Base-by-base conservation (phyloP, 2,329 filamentous ascomycete species). In the Venturia nashicola region DNA sequence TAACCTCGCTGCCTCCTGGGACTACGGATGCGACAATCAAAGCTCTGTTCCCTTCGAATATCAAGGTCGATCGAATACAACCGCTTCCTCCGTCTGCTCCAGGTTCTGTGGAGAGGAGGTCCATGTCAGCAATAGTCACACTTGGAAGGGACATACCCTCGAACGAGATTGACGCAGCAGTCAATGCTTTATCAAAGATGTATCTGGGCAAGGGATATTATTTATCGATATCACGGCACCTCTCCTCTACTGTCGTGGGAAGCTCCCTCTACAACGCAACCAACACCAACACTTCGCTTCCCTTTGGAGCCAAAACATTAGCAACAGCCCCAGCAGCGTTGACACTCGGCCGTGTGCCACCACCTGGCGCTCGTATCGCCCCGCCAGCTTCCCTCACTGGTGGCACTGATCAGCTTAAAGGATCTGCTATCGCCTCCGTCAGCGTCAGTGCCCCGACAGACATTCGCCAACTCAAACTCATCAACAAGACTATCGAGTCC, bases 171-270 rank as follows among this genome's bases (percentile, higher is more conserved):
- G 91, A 97, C 70, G 81, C 84, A 4, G 83, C 87, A 0, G 89
- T 96, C 62, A 93, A 86, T 71, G 77, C 83, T 3, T 77, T 96
- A 40, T 90, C 95, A 71, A 91, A 94, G 67, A 85, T 83, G 68
- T 96, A 97, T 72, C 78, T 96, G 18, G 92, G 92, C 18, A 91
- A 85, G 72, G 92, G 92, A 5, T 91, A 88, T 76, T 88, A 92
- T 73, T 79, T 97, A 2, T 87, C 84, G 7, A 81, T 96, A 55
- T 90, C 92, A 66, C 82, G 91, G 11, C 89, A 95, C 76, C 80
- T 96, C 4, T 95, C 91, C 0, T 95, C 91, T 2, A 86, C 81
- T 34, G 80, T 87, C 1, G 80, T 89, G 27, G 59, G 27, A 8
- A 46, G 39, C n/a, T 32, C 78, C 80, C 6, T 75, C 81, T 1